Percentiles rank a stretch among this genome's conserved stretches.
Conservation (phyloP, 129 eudicot genomes). For the Ambrosia trifida region DNA sequence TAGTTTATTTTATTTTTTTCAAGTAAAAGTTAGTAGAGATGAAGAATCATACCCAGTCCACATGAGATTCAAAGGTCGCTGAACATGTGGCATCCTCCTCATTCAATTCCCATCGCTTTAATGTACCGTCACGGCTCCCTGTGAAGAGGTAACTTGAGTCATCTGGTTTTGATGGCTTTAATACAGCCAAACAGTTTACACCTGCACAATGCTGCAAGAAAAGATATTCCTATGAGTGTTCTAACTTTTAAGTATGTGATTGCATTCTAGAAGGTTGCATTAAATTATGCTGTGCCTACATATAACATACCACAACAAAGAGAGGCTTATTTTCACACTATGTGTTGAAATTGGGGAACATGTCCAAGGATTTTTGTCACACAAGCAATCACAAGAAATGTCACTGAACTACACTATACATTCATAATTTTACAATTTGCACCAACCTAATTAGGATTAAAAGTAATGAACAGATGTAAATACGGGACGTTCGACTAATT, state of each 20-base stretch:
- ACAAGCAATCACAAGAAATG: slow-evolving; percentile 12
- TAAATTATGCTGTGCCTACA: neutral
- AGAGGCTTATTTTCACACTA: neutral
- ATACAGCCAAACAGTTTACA: slow-evolving; percentile 77
- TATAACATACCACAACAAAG: neutral
- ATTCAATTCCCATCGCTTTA: slow-evolving; percentile 82
- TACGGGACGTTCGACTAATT: slow-evolving; percentile 2
- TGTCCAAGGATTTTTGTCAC: slow-evolving; percentile 13
- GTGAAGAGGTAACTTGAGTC: slow-evolving; percentile 60
- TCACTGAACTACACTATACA: neutral
- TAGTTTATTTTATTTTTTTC: neutral
- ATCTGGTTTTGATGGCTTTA: slow-evolving; percentile 55
- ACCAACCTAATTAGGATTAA: neutral
- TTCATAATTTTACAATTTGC: neutral
- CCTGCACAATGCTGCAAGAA: slow-evolving; percentile 86
- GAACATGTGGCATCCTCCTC: slow-evolving; percentile 78
- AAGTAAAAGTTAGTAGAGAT: slow-evolving; percentile 14
- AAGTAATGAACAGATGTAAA: slow-evolving; percentile 14
- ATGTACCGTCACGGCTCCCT: slow-evolving; percentile 96
- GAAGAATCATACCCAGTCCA: slow-evolving; percentile 74
- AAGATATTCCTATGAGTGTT: slow-evolving; percentile 3
- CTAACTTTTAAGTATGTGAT: neutral
- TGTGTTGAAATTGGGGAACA: neutral
- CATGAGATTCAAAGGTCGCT: slow-evolving; percentile 94
- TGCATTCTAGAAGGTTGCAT: slow-evolving; percentile 4